phyloP scores from a whole-genome alignment of 225 moss, liverwort and hornwort species.

The Pleurozium schreberi region DNA sequence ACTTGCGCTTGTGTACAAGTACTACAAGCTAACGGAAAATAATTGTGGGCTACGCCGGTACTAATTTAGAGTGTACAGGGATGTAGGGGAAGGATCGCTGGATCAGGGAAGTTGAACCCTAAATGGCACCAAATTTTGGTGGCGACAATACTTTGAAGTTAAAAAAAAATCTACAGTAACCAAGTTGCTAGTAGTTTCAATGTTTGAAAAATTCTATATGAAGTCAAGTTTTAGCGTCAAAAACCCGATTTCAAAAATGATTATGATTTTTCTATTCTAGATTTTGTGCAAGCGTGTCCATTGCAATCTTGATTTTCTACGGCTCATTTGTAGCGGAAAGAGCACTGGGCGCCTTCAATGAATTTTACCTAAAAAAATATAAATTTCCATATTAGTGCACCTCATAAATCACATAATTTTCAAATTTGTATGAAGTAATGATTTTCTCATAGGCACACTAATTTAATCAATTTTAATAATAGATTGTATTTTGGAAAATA shows the following conservation, averaged over 20 bases:
- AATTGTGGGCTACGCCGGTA: background rate
- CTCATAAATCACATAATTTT: background rate
- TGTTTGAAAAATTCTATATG: too few relatives aligned
- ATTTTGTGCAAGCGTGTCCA: too few relatives aligned
- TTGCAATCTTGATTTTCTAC: too few relatives aligned
- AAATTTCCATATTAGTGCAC: fast-evolving
- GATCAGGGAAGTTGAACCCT: background rate
- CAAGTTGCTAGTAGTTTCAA: too few relatives aligned
- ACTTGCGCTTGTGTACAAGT: background rate
- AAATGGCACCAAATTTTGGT: too few relatives aligned
- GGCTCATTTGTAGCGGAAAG: fast-evolving
- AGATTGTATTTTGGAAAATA: fast-evolving
- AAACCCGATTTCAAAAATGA: too few relatives aligned
- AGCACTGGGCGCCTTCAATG: fast-evolving
- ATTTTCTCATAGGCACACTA: fast-evolving
- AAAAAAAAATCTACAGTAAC: too few relatives aligned
- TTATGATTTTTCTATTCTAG: too few relatives aligned
- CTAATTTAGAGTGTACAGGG: background rate
- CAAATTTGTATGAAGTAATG: background rate
- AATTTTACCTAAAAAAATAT: too few relatives aligned
- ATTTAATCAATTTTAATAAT: background rate
- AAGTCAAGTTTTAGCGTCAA: too few relatives aligned
- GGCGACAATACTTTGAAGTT: too few relatives aligned
- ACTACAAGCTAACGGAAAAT: background rate
- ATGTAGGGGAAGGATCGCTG: too few relatives aligned